phyloP scores from a whole-genome alignment of 805 yeast genomes.

The Zygotorulaspora sp. region DNA sequence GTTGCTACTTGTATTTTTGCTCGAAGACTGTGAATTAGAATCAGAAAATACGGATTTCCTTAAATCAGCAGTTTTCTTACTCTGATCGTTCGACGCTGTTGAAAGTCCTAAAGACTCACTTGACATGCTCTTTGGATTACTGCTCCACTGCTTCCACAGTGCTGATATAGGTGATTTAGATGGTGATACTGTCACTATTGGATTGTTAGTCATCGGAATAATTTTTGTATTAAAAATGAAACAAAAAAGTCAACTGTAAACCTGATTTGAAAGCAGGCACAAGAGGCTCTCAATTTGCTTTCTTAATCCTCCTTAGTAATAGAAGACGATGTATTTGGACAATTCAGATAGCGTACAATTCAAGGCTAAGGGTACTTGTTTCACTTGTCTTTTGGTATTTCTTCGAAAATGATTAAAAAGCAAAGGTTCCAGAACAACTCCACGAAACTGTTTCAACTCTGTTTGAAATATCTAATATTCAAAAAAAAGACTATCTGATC shows the following conservation, averaged over 20 bases:
- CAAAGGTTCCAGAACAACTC: not conserved
- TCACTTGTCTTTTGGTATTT: not conserved
- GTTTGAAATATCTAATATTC: not conserved
- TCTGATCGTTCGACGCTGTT: slow-evolving; percentile 3
- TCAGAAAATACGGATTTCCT: slow-evolving; percentile 7
- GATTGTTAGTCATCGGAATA: slow-evolving; percentile 7
- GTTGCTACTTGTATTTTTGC: slow-evolving; percentile 1
- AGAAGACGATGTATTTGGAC: no score
- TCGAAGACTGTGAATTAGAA: slow-evolving; percentile 1
- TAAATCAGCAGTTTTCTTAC: slow-evolving; percentile 1
- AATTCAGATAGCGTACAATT: not conserved
- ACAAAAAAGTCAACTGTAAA: no score
- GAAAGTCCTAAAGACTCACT: slow-evolving; percentile 25
- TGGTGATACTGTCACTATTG: slow-evolving; percentile 15
- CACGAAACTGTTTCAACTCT: not conserved
- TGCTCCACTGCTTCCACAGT: slow-evolving; percentile 33
- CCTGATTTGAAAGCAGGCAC: slow-evolving; percentile 1
- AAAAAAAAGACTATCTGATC: no score
- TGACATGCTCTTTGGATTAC: slow-evolving; percentile 34
- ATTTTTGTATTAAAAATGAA: not conserved
- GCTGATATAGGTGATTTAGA: slow-evolving; percentile 22
- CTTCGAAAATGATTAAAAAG: not conserved
- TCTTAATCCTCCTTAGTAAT: not conserved
- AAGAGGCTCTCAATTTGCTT: no score
- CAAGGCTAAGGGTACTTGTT: slow-evolving; percentile 1